These are phyloP conservation scores for Magnolia kwangsiensis DNA, from an alignment of 164 flowering plant genomes.

Conservation along the genomic window DNA sequence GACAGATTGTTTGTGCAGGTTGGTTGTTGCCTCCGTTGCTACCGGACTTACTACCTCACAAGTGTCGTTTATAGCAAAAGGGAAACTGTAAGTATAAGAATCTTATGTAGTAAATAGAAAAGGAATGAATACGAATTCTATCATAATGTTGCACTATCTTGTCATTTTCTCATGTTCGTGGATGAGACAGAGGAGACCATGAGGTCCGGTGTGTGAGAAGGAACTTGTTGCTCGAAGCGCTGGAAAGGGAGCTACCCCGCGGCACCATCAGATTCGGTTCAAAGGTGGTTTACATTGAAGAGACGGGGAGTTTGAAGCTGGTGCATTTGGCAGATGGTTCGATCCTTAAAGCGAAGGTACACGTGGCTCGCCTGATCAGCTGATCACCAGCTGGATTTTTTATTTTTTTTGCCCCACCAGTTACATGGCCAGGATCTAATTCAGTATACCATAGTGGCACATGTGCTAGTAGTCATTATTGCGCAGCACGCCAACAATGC, in stretches of 20 bases:
- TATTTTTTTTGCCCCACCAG: too few relatives aligned
- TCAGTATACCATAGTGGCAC: too few relatives aligned
- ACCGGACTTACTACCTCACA: slow-evolving; percentile 21
- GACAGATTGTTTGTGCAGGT: slow-evolving; percentile 6
- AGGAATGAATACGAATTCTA: too few relatives aligned
- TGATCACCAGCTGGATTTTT: too few relatives aligned
- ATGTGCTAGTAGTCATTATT: too few relatives aligned
- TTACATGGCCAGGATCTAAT: too few relatives aligned
- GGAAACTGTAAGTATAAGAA: slow-evolving; percentile 21
- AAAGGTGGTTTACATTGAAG: slow-evolving; percentile 55
- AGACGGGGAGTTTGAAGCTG: slow-evolving; percentile 37
- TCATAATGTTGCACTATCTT: neutral
- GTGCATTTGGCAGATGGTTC: slow-evolving; percentile 69
- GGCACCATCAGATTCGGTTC: slow-evolving; percentile 66
- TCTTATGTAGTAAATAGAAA: neutral
- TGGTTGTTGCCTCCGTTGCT: slow-evolving; percentile 8
- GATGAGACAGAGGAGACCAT: slow-evolving; percentile 24
- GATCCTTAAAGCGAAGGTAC: slow-evolving; percentile 54
- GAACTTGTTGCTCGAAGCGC: slow-evolving; percentile 48
- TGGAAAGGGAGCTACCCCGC: slow-evolving; percentile 51
- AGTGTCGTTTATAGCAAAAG: slow-evolving; percentile 14
- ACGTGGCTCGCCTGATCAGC: too few relatives aligned
- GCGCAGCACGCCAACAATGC: too few relatives aligned
- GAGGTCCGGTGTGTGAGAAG: slow-evolving; percentile 51
- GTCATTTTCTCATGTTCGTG: neutral